These are phyloP conservation scores for Xylaria longipes DNA, from an alignment of 495 filamentous ascomycete species.

Conservation along the genomic window DNA sequence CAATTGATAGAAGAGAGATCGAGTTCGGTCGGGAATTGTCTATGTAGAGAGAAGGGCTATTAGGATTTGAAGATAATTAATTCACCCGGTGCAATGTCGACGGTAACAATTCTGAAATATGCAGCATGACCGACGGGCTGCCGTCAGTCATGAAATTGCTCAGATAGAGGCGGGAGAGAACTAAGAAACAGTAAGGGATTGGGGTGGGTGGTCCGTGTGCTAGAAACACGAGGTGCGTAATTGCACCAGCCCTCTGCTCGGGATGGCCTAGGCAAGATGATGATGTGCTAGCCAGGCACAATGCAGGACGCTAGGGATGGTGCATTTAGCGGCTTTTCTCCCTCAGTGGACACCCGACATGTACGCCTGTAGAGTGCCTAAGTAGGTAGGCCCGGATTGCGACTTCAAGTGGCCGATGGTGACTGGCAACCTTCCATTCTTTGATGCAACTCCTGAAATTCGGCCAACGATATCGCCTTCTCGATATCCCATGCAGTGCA, in stretches of 20 bases:
- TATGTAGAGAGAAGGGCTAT: conserved; percentile 6
- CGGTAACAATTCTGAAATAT: conserved; percentile 15
- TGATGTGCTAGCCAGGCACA: conserved; percentile 14
- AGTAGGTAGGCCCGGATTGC: not conserved
- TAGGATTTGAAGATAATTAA: conserved; percentile 5
- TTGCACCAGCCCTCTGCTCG: conserved; percentile 2
- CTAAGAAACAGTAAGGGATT: conserved; percentile 9
- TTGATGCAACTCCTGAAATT: not conserved
- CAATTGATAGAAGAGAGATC: not conserved
- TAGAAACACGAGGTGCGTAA: conserved; percentile 12
- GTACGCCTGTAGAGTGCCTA: not conserved
- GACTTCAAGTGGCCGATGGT: not conserved
- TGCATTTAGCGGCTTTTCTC: conserved; percentile 7
- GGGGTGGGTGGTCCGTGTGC: conserved; percentile 15
- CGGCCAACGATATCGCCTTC: not conserved
- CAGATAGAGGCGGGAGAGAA: conserved; percentile 9
- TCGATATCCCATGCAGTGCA: not conserved
- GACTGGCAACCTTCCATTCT: not conserved
- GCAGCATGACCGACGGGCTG: conserved; percentile 8
- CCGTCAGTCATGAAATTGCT: conserved; percentile 1
- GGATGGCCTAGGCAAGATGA: not conserved
- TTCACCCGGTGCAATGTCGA: not conserved
- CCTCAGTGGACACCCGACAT: not conserved
- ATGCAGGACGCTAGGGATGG: conserved; percentile 22
- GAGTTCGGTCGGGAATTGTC: not conserved